Conservation (phyloP, 768 basidiomycete species). For the Lepiota subincarnata region DNA sequence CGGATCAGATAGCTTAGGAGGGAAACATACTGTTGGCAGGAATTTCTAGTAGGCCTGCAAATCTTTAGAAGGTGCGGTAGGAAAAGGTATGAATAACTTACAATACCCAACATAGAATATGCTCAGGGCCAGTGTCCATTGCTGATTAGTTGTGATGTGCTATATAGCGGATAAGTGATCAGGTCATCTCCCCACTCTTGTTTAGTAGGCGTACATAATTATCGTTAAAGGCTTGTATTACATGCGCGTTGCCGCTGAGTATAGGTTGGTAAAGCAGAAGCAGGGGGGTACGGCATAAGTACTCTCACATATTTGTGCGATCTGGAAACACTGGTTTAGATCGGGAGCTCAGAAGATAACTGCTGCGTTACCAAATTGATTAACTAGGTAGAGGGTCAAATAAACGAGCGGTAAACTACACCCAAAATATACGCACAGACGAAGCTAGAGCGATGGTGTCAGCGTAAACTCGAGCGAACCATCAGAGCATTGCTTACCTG, state of each 20-base stretch:
- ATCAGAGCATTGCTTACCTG: conserved; percentile 30
- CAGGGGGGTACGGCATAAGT: too few relatives aligned
- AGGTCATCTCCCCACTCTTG: not conserved
- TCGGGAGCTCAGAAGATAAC: not conserved
- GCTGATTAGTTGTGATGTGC: conserved; percentile 49
- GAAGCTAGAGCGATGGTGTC: not conserved
- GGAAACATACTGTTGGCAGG: conserved; percentile 43
- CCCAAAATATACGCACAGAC: conserved; percentile 35
- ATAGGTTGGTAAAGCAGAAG: not conserved
- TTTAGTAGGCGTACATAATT: conserved; percentile 38
- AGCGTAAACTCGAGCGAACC: not conserved
- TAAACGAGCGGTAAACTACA: not conserved
- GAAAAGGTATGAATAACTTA: conserved; percentile 18
- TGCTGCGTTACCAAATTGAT: conserved; percentile 38
- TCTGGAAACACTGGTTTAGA: conserved; percentile 25
- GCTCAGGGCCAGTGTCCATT: conserved; percentile 53
- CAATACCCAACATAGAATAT: conserved; percentile 63
- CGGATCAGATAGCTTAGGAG: not conserved
- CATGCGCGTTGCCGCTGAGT: conserved; percentile 51
- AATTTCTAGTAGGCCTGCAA: conserved; percentile 48
- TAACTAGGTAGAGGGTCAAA: conserved; percentile 26
- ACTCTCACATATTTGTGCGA: conserved; percentile 50
- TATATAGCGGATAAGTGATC: conserved; percentile 16
- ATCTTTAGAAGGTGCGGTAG: not conserved
- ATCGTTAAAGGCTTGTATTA: conserved; percentile 46